Evolutionary conservation across 2,329 filamentous ascomycete genomes (phyloP), one percentile per base, ranked within the genome.

Genomic region (Talaromyces pinophilus): DNA sequence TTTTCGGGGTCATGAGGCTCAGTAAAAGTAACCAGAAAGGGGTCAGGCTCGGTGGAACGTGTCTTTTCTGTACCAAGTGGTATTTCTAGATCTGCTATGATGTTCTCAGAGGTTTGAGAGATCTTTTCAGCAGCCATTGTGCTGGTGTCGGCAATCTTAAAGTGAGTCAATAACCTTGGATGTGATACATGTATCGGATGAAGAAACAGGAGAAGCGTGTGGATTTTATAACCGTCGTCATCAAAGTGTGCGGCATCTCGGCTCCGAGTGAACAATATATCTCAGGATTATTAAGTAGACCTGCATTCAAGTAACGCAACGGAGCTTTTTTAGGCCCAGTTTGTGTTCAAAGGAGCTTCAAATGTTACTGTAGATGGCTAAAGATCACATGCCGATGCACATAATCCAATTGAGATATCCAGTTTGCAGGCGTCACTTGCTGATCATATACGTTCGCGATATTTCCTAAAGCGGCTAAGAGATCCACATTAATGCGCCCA

Each of bases 1-100:
- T 55, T 55, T 55, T 55, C 30, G 38, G 72, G 65, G 61, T 77
- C 75, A 64, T 83, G 76, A 3, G 82, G 81, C 0, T 80, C 82
- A 19, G 81, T 76, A 81, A 84, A 77, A 25, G 52, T 63, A 17
- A 72, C 71, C n/a, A 70, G 66, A 22, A 67, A 69, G 33, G 66
- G 68, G 19, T 70, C 67, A 30, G 42, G 22, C 11, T 48, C 42
- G 15, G 17, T 11, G 7, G 50, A 7, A 2, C 28, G 22, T 50
- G 46, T 13, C 22, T 28, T 28, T 28, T 28, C 22, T 50, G 46
- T 7, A 28, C 28, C 22, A 10, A 50, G 8, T 1, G 46, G 5
- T 15, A 22, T 28, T 22, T 50, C 22, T 15, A 50, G 7, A 50
- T 25, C 13, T 50, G 10, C 13, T 50, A 25, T 17, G 15, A 28